Conservation (phyloP, 2,329 filamentous ascomycete genomes). For the Pseudogymnoascus sp. region DNA sequence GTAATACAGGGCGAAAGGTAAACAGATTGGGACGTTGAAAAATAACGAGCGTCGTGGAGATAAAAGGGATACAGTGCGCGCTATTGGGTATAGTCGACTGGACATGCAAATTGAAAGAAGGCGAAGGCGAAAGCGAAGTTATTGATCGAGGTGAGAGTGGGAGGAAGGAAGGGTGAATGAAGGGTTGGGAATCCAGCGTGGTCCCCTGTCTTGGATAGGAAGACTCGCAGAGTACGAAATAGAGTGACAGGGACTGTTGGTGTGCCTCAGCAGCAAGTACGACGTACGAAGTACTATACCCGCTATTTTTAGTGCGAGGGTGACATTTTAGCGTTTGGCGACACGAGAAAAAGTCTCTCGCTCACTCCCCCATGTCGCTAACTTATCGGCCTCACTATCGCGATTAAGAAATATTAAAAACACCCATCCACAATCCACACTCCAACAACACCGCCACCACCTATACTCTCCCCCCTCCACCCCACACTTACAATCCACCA, state of each 20-base stretch:
- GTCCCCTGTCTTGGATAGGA: conserved; percentile 5
- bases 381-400: conserved; percentile 10
- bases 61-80: neutral
- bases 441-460: neutral
- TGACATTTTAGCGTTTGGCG: conserved; percentile 6
- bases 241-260: neutral
- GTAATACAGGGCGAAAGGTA: conserved; percentile 1
- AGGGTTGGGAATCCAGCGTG: neutral
- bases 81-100: neutral
- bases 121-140: neutral
- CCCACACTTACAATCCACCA: conserved; percentile 31
- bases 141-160: neutral
- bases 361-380: neutral
- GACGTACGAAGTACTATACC: neutral
- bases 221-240: neutral
- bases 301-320: conserved; percentile 8
- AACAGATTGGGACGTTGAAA: neutral
- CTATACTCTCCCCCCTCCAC: neutral
- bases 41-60: conserved; percentile 2
- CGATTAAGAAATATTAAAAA: conserved; percentile 9
- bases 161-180: neutral
- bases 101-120: neutral
- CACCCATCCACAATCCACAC: neutral
- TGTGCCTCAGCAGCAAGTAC: conserved; percentile 1
- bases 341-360: conserved; percentile 1